Percentiles rank a stretch among this genome's conserved stretches.
Evolutionary conservation across 2,329 filamentous ascomycete species (phyloP).

Genomic region (Didymella pinodella): DNA sequence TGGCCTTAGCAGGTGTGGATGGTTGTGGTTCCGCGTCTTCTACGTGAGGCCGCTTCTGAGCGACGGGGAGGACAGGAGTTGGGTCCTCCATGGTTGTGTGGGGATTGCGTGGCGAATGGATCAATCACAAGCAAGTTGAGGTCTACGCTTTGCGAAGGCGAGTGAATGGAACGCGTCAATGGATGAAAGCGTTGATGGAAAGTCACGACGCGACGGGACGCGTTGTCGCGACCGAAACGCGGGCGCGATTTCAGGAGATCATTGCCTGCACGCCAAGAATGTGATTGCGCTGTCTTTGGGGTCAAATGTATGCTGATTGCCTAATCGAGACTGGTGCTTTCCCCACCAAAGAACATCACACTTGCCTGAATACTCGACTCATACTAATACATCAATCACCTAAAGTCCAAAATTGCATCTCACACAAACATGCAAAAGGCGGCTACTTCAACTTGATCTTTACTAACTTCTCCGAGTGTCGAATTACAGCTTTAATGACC

Average conservation of each 20-base stretch:
- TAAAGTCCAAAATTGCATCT: neutral
- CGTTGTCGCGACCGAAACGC: slow-evolving; percentile 35
- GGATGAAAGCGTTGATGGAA: neutral
- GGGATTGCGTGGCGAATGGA: neutral
- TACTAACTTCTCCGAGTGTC: neutral
- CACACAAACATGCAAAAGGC: neutral
- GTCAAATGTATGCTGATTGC: slow-evolving; percentile 27
- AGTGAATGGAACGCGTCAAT: slow-evolving; percentile 5
- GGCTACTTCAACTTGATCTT: neutral
- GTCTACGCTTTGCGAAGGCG: neutral
- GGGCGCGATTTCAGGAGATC: slow-evolving; percentile 17
- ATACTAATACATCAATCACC: neutral
- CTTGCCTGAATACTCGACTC: neutral
- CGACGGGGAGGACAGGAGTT: slow-evolving; percentile 25
- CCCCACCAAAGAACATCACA: slow-evolving; percentile 12
- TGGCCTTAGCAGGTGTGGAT: slow-evolving; percentile 40
- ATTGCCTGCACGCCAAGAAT: slow-evolving; percentile 12
- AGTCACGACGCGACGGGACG: slow-evolving; percentile 27
- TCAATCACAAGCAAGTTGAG: neutral
- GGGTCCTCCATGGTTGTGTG: slow-evolving; percentile 40
- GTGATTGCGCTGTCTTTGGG: slow-evolving; percentile 24
- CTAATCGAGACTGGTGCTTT: slow-evolving; percentile 26
- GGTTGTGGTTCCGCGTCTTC: slow-evolving; percentile 37
- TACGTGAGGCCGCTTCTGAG: slow-evolving; percentile 47
- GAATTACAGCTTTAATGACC: neutral